Base-by-base conservation (phyloP, 208 protist genomes). In the Leishmania amazonensis region DNA sequence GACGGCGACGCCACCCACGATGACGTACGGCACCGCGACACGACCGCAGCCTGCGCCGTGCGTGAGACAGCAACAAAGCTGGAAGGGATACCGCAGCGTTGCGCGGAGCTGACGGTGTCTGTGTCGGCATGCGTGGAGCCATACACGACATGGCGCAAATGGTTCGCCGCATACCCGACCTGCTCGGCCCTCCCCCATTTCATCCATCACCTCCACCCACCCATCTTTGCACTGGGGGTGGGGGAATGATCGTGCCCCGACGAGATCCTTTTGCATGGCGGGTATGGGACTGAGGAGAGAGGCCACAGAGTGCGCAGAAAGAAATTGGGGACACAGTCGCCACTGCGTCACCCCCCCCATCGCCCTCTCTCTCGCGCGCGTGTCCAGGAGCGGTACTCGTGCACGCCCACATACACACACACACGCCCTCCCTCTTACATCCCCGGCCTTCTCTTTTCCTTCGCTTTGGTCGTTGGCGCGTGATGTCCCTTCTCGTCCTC, bases 21-120 rank as follows among this genome's bases (percentile, higher is more conserved):
- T 54, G 2, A 75, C 76, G 60, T 85, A 85, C 73, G 82, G 82
- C 77, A 81, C 82, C 53, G 24, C 53, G 35, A 35, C 74, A 51
- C 21, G 21, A 3, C 40, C 74, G 5, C 49, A 31, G n/a, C 17
- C 35, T n/a, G n/a, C 54, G 54, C 31, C 51, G 31, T 62, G 31
- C 24, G 21, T 13, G 45, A 6, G 47, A 6, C 17, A 13, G 13
- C 3, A 72, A 11, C 2, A 19, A 15, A 9, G 24, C 6, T 1
- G 6, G 15, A 9, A 49, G 15, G 40, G 21, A 31, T 49, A 24
- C 38, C 21, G 35, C 19, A 31, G 38, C 68, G 68, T 47, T 53
- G 42, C 42, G 40, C 38, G 40, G 40, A 73, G 42, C 38, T 73
- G n/a, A 73, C 2, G 2, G 38, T 13, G 21, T 13, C 24, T 15